These are phyloP conservation scores for Sphaceloma murrayae DNA, from an alignment of 2,329 filamentous ascomycete genomes.

Conservation along the genomic window DNA sequence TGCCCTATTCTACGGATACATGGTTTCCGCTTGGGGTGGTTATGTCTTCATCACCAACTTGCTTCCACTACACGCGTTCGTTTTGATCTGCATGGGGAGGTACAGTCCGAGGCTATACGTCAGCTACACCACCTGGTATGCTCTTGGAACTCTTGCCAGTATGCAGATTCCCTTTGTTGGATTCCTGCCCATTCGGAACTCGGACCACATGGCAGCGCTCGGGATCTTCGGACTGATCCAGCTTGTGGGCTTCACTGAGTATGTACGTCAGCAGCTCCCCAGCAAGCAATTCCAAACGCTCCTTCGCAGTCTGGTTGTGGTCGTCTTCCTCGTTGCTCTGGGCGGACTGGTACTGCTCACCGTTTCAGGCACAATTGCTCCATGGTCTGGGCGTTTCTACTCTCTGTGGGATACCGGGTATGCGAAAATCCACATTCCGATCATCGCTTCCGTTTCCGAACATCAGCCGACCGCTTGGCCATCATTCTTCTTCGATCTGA, in stretches of 20 bases:
- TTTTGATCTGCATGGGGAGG: slow-evolving; percentile 90
- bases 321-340: slow-evolving; percentile 64
- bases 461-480: slow-evolving; percentile 99
- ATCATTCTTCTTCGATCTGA: slow-evolving; percentile 97
- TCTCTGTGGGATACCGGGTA: slow-evolving; percentile 98
- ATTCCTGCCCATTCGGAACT: slow-evolving; percentile 90
- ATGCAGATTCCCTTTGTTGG: slow-evolving; percentile 99
- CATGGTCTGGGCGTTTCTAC: slow-evolving; percentile 98
- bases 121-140: slow-evolving; percentile 97
- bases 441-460: slow-evolving; percentile 98
- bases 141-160: slow-evolving; percentile 85
- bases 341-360: slow-evolving; percentile 73
- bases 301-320: slow-evolving; percentile 63
- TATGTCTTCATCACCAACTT: slow-evolving; percentile 99
- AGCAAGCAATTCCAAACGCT: slow-evolving; percentile 92
- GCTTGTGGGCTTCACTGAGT: slow-evolving; percentile 84
- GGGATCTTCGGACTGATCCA: slow-evolving; percentile 91
- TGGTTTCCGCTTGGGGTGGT: slow-evolving; percentile 98
- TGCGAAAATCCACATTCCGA: slow-evolving; percentile 98
- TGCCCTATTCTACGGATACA: slow-evolving; percentile 97
- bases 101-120: slow-evolving; percentile 93
- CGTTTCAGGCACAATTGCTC: slow-evolving; percentile 81
- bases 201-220: slow-evolving; percentile 95
- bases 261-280: slow-evolving; percentile 76
- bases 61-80: slow-evolving; percentile 86